Percentiles rank a stretch among this genome's conserved stretches.
Conservation (phyloP, 805 yeast species). For the Scheffersomyces ergatensis region DNA sequence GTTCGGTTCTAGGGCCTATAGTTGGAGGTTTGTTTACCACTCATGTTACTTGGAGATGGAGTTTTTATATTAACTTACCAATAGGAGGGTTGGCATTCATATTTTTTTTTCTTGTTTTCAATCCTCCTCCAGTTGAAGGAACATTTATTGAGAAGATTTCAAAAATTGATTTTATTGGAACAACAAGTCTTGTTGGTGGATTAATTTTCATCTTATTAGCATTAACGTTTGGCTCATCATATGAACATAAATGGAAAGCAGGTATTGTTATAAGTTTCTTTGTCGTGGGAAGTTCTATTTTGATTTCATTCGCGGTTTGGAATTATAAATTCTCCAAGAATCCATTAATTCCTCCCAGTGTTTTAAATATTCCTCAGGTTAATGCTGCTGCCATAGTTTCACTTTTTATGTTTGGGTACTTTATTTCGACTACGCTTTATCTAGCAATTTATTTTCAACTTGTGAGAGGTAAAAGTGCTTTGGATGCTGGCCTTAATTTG, state of each 20-base stretch:
- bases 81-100: constrained; percentile 51
- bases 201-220: constrained; percentile 45
- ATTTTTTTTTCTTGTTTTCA: constrained; percentile 35
- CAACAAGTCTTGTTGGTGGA: constrained; percentile 37
- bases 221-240: constrained; percentile 51
- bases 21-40: constrained; percentile 67
- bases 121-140: constrained; percentile 45
- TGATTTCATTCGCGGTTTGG: constrained; percentile 34
- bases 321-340: constrained; percentile 35
- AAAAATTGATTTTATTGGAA: constrained; percentile 47
- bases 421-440: constrained; percentile 26
- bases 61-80: constrained; percentile 68
- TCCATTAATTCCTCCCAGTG: constrained; percentile 43
- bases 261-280: constrained; percentile 50
- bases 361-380: constrained; percentile 36
- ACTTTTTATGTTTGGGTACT: constrained; percentile 28
- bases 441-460: constrained; percentile 45
- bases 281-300: constrained; percentile 39
- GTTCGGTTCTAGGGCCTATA: constrained; percentile 58
- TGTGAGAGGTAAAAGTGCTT: constrained; percentile 23
- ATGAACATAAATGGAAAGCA: constrained; percentile 47
- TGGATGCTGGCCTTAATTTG: constrained; percentile 38
- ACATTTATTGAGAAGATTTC: constrained; percentile 31
- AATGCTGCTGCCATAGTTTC: constrained; percentile 32
- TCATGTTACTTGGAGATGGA: constrained; percentile 69